Evolutionary conservation across 2,329 filamentous ascomycete species (phyloP).

Genomic region (Aschersonia sp.): DNA sequence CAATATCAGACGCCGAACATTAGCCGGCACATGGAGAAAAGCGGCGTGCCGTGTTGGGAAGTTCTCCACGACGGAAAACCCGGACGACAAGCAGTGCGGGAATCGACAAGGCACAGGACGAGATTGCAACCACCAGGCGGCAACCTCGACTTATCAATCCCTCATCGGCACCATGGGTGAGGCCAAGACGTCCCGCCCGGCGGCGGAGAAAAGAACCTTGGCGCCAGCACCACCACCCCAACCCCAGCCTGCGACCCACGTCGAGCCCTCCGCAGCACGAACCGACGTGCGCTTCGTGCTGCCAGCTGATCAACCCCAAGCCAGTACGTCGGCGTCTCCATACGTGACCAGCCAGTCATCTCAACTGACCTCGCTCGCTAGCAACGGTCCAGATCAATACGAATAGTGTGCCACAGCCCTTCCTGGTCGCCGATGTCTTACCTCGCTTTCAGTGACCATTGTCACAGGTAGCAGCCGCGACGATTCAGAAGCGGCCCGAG

Average conservation of each 20-base stretch:
- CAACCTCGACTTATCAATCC: neutral
- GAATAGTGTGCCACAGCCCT: constrained; percentile 16
- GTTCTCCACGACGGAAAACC: too few relatives aligned
- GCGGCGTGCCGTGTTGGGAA: too few relatives aligned
- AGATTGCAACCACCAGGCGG: too few relatives aligned
- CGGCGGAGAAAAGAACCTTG: neutral
- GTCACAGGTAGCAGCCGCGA: neutral
- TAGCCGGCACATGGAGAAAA: too few relatives aligned
- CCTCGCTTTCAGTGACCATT: constrained; percentile 7
- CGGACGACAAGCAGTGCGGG: too few relatives aligned
- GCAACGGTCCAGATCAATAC: constrained; percentile 14
- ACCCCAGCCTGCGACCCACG: constrained; percentile 8
- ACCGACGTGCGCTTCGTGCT: constrained; percentile 15
- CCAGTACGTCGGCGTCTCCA: neutral
- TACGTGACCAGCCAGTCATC: neutral
- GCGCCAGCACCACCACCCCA: constrained; percentile 1
- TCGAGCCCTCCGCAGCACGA: constrained; percentile 11
- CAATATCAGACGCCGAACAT: too few relatives aligned
- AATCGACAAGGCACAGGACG: too few relatives aligned
- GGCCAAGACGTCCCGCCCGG: neutral
- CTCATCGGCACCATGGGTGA: neutral
- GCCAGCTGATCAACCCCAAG: constrained; percentile 12
- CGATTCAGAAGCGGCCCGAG: neutral
- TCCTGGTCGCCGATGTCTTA: constrained; percentile 17
- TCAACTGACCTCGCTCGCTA: constrained; percentile 2